phyloP scores from a whole-genome alignment of 805 yeast genomes.

The Starmerella sirachaensis region DNA sequence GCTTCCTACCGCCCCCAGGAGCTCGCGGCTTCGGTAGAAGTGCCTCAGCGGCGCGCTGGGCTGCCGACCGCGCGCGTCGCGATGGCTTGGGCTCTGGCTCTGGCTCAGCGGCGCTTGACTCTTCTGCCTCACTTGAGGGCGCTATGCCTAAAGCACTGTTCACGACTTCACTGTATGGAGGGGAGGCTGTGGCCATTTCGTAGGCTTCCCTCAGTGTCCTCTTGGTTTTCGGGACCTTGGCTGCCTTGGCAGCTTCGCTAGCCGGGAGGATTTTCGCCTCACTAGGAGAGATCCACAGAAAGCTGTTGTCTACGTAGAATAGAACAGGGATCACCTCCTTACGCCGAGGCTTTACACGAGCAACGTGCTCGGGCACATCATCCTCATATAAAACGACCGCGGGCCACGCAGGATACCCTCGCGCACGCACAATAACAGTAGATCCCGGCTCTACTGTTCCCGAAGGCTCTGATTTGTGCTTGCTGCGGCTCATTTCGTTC shows the following conservation, averaged over 20 bases:
- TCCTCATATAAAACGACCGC: constrained; percentile 57
- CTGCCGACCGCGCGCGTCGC: constrained; percentile 6
- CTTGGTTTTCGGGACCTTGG: constrained; percentile 15
- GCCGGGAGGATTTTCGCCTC: constrained; percentile 17
- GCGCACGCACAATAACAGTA: constrained; percentile 59
- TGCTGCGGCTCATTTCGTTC: no score
- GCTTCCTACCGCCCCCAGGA: constrained; percentile 8
- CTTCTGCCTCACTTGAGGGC: not conserved
- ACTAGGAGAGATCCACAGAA: constrained; percentile 44
- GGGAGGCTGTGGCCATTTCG: constrained; percentile 20
- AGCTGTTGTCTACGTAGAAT: constrained; percentile 58
- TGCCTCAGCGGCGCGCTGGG: constrained; percentile 23
- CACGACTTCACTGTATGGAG: constrained; percentile 18
- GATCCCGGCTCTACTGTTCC: constrained; percentile 39
- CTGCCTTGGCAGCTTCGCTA: constrained; percentile 16
- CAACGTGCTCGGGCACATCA: constrained; percentile 47
- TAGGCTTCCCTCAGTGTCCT: constrained; percentile 21
- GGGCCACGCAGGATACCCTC: constrained; percentile 83
- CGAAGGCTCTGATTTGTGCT: no score
- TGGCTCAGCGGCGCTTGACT: not conserved
- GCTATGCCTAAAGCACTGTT: not conserved
- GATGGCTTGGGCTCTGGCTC: constrained; percentile 2
- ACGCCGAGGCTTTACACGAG: constrained; percentile 38
- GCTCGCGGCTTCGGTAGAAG: no score
- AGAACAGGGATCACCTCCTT: constrained; percentile 38